These are phyloP conservation scores for Saccharomycopsis selenospora DNA, from an alignment of 805 yeast species.

Conservation along the genomic window DNA sequence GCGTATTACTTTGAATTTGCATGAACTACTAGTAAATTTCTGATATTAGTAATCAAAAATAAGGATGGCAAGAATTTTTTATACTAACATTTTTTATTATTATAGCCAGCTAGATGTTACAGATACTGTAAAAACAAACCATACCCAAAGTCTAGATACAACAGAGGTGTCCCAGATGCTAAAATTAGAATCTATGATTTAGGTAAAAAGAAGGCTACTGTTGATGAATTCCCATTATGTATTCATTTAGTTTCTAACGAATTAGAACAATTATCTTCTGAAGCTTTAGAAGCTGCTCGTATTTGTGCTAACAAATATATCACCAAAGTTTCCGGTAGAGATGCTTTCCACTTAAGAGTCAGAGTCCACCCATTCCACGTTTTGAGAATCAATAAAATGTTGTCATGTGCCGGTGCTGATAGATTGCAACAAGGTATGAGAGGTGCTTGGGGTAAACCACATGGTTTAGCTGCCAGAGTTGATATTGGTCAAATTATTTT, in stretches of 20 bases:
- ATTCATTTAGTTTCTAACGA: conserved; percentile 99
- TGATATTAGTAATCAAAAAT: conserved; percentile 1
- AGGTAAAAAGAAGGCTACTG: conserved; percentile 99
- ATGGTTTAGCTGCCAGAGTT: conserved; percentile 99
- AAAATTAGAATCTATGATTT: conserved; percentile 98
- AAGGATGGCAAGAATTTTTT: conserved; percentile 3
- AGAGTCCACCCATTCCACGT: conserved; percentile 99
- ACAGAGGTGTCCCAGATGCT: conserved; percentile 99
- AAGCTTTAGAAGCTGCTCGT: conserved; percentile 99
- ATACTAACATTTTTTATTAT: conserved; percentile 6
- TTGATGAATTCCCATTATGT: conserved; percentile 99
- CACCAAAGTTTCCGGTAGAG: conserved; percentile 97
- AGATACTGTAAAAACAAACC: conserved; percentile 99
- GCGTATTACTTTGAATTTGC: too few relatives aligned
- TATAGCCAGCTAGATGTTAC: conserved; percentile 97
- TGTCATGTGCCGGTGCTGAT: conserved; percentile 99
- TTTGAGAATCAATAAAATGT: conserved; percentile 99
- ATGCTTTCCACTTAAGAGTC: conserved; percentile 98
- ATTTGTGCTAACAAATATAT: conserved; percentile 99
- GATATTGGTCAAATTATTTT: conserved; percentile 96
- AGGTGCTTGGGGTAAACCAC: conserved; percentile 99
- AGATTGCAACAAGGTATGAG: conserved; percentile 99
- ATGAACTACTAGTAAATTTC: too few relatives aligned
- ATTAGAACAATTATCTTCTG: conserved; percentile 97
- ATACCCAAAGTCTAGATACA: conserved; percentile 99